phyloP scores from a whole-genome alignment of 2,329 filamentous ascomycete species.

The Zasmidium angulare region DNA sequence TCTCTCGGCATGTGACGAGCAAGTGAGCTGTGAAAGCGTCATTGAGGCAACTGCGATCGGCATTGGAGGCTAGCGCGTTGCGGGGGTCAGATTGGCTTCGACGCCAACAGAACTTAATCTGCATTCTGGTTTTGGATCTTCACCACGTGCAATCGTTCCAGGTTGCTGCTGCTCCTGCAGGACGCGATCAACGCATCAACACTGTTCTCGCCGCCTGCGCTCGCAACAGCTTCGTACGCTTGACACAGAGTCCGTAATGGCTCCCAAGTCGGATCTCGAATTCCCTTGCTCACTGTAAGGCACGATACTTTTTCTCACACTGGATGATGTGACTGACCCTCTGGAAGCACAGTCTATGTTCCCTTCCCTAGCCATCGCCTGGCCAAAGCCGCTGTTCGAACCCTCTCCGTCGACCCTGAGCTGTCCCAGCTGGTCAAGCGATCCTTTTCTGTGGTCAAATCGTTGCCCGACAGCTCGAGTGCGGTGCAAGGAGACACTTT shows the following conservation, averaged over 20 bases:
- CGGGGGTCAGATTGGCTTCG: not conserved
- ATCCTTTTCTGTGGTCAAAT: slow-evolving; percentile 57
- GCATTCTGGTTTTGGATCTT: not conserved
- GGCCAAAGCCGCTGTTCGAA: slow-evolving; percentile 70
- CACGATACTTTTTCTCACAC: no score
- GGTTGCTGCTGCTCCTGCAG: not conserved
- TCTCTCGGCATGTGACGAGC: not conserved
- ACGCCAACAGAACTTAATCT: not conserved
- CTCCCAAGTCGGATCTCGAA: slow-evolving; percentile 6
- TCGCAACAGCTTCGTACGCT: not conserved
- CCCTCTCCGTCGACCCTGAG: slow-evolving; percentile 83
- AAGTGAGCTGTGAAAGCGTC: not conserved
- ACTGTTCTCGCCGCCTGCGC: not conserved
- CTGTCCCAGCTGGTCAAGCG: slow-evolving; percentile 81
- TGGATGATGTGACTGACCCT: slow-evolving; percentile 7
- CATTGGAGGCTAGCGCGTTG: not conserved
- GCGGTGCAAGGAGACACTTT: slow-evolving; percentile 16
- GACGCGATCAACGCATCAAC: not conserved
- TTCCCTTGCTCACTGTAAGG: slow-evolving; percentile 31
- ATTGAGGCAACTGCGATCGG: not conserved
- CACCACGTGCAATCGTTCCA: not conserved
- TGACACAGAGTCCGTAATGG: not conserved
- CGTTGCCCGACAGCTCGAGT: slow-evolving; percentile 13
- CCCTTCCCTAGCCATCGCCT: slow-evolving; percentile 81
- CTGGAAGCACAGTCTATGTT: slow-evolving; percentile 65